Evolutionary conservation across 768 basidiomycete genomes (phyloP).

Genomic region (Strobilomyces dryophilus): DNA sequence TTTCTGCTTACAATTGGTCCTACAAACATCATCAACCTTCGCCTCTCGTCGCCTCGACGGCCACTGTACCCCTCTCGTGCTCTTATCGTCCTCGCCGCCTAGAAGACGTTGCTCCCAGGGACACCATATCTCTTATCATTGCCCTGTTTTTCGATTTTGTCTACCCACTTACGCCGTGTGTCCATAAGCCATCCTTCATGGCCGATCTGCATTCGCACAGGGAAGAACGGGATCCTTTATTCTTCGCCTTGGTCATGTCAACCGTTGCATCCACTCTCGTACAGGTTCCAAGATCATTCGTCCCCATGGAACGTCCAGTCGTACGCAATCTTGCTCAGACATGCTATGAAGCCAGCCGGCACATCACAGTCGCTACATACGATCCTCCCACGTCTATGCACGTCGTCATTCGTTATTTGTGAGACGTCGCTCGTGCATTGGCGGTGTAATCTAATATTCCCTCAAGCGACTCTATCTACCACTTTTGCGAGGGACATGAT

Average conservation of each 20-base stretch:
- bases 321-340: conserved; percentile 81
- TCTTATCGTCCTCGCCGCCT: conserved; percentile 74
- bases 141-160: conserved; percentile 92
- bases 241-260: conserved; percentile 88
- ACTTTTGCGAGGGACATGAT: conserved; percentile 86
- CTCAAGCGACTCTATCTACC: conserved; percentile 78
- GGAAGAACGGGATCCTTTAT: conserved; percentile 86
- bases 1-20: conserved; percentile 67
- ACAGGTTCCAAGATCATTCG: conserved; percentile 83
- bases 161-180: conserved; percentile 84
- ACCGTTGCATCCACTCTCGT: conserved; percentile 85
- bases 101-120: conserved; percentile 78
- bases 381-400: conserved; percentile 82
- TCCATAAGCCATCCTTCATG: conserved; percentile 90
- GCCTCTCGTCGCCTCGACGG: conserved; percentile 40
- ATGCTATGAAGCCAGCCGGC: conserved; percentile 78
- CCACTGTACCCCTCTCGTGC: conserved; percentile 58
- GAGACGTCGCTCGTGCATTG: conserved; percentile 28
- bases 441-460: conserved; percentile 4
- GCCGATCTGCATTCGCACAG: conserved; percentile 76
- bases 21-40: conserved; percentile 59
- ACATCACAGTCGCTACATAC: conserved; percentile 75
- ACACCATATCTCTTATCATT: conserved; percentile 77
- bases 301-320: conserved; percentile 80
- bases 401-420: conserved; percentile 89